Evolutionary conservation across 1,139 yeast genomes (phyloP).

Genomic region (Saccharomyces pastorianus): DNA sequence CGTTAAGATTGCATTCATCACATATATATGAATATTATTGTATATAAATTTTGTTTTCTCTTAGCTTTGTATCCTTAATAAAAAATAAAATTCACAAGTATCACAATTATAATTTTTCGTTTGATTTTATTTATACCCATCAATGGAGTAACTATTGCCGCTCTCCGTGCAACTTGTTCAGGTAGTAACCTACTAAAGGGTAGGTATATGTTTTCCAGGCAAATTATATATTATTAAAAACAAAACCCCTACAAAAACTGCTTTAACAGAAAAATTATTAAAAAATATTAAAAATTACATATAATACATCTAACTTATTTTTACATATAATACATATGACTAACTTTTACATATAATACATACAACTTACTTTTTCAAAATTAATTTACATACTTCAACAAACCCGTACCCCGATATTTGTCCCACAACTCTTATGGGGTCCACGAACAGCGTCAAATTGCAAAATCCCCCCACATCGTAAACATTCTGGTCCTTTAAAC

Average conservation of each 20-base stretch:
- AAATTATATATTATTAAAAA: too few species aligned
- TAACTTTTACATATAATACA: background rate
- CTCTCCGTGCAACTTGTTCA: too few species aligned
- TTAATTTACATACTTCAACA: background rate
- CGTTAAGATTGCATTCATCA: slow-evolving; percentile 48
- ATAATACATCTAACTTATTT: too few species aligned
- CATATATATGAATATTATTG: background rate
- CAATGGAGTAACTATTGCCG: too few species aligned
- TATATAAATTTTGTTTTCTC: background rate
- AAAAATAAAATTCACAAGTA: background rate
- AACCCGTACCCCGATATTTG: background rate
- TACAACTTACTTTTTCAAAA: background rate
- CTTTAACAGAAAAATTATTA: too few species aligned
- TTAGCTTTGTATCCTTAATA: background rate
- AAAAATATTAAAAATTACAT: background rate
- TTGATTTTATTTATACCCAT: background rate
- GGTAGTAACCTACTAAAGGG: too few species aligned
- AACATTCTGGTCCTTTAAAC: slow-evolving; percentile 15
- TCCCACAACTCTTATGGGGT: slow-evolving; percentile 3
- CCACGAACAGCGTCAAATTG: slow-evolving; percentile 18
- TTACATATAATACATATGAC: too few species aligned
- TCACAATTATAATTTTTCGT: background rate
- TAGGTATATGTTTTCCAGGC: too few species aligned
- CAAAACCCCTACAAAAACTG: too few species aligned
- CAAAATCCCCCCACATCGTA: slow-evolving; percentile 18